Evolutionary conservation across 176 grass and related monocot genomes (phyloP).

Genomic region (Lolium perenne): DNA sequence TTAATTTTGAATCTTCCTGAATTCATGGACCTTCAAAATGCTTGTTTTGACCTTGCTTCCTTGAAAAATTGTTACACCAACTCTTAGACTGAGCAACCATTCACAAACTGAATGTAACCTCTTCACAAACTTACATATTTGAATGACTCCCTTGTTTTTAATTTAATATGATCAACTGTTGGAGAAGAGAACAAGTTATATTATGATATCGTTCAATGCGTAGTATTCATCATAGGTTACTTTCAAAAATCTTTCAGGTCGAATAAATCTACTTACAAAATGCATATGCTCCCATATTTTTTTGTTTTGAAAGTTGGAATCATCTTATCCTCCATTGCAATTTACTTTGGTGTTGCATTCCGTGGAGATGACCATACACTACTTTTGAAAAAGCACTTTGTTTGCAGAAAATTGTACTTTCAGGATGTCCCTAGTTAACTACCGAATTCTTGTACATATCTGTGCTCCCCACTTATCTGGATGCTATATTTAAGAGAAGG

Average conservation of each 20-base stretch:
- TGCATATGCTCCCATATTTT: neutral
- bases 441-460: conserved; percentile 52
- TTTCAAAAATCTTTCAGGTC: too few species aligned
- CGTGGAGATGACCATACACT: neutral
- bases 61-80: neutral
- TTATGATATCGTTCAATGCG: too few species aligned
- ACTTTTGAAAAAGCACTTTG: conserved; percentile 25
- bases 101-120: neutral
- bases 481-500: conserved; percentile 53
- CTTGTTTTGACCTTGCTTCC: conserved; percentile 6
- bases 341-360: neutral
- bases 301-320: neutral
- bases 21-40: neutral
- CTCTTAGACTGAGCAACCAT: neutral
- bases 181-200: neutral
- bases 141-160: neutral
- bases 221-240: neutral
- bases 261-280: too few species aligned
- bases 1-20: conserved; percentile 28
- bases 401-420: conserved; percentile 72
- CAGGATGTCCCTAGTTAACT: conserved; percentile 67
- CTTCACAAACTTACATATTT: conserved; percentile 20
- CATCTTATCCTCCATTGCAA: conserved; percentile 15
- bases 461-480: conserved; percentile 52
- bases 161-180: conserved; percentile 16